These are phyloP conservation scores for Beauveria bassiana DNA, from an alignment of 2,329 filamentous ascomycete genomes.

Conservation along the genomic window DNA sequence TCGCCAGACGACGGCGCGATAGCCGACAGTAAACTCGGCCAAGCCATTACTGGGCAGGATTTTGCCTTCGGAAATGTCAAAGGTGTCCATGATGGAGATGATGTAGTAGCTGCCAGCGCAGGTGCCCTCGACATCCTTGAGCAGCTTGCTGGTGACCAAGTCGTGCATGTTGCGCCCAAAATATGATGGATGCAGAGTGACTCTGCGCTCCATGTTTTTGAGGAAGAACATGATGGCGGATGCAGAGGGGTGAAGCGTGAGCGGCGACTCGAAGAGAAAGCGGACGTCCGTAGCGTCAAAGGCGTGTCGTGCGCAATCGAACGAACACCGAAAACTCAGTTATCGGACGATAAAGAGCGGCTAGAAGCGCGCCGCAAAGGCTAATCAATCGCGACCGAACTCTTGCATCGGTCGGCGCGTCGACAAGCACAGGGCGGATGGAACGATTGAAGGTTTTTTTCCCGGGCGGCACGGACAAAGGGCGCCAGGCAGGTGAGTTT, in stretches of 20 bases:
- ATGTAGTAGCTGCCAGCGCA: slow-evolving; percentile 96
- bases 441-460: background rate
- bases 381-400: background rate
- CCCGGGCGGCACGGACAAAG: background rate
- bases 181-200: slow-evolving; percentile 93
- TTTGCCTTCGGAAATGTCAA: slow-evolving; percentile 87
- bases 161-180: slow-evolving; percentile 92
- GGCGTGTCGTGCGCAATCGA: background rate
- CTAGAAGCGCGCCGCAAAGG: background rate
- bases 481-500: background rate
- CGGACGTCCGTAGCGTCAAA: background rate
- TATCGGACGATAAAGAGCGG: slow-evolving; percentile 1
- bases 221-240: slow-evolving; percentile 82
- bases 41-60: slow-evolving; percentile 87
- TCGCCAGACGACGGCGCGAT: slow-evolving; percentile 93
- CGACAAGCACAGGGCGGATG: background rate
- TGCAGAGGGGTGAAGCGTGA: background rate
- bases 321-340: background rate
- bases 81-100: slow-evolving; percentile 94
- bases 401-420: slow-evolving; percentile 10
- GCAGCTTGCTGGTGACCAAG: slow-evolving; percentile 79
- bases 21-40: slow-evolving; percentile 90
- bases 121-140: slow-evolving; percentile 89
- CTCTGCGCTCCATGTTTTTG: slow-evolving; percentile 89
- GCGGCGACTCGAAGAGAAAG: background rate